These are phyloP conservation scores for Geopyxis carbonaria DNA, from an alignment of 495 filamentous ascomycete genomes.

Conservation along the genomic window DNA sequence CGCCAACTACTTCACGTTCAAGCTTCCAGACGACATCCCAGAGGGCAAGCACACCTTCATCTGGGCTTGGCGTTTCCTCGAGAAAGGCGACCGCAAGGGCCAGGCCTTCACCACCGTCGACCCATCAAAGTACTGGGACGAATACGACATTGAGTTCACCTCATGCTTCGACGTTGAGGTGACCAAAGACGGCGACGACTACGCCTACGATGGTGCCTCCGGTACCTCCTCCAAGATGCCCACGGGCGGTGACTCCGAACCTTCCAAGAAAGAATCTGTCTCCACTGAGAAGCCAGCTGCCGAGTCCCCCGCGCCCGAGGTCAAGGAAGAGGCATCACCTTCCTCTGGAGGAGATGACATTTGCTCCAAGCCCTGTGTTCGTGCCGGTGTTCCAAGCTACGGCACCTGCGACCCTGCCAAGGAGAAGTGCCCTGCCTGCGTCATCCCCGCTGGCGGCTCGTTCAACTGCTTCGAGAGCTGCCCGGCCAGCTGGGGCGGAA, in stretches of 20 bases:
- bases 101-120: not conserved
- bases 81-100: constrained; percentile 4
- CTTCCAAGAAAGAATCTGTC: not conserved
- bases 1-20: constrained; percentile 18
- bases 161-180: constrained; percentile 20
- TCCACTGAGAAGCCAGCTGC: constrained; percentile 1
- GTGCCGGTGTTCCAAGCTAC: constrained; percentile 11
- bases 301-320: not conserved
- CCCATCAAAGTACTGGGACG: constrained; percentile 6
- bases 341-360: not conserved
- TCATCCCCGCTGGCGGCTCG: constrained; percentile 18
- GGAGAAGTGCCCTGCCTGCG: constrained; percentile 14
- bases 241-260: constrained; percentile 1
- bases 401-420: too few species aligned
- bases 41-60: constrained; percentile 18
- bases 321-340: not conserved
- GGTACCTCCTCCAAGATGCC: constrained; percentile 15
- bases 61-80: constrained; percentile 15
- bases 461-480: constrained; percentile 20
- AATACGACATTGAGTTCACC: constrained; percentile 11
- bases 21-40: constrained; percentile 12
- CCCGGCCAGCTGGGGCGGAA: not conserved
- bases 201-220: constrained; percentile 7
- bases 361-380: constrained; percentile 13
- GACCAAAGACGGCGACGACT: constrained; percentile 4